These are phyloP conservation scores for Tetradesmus obliquus DNA, from an alignment of 139 green algal species.

Conservation along the genomic window DNA sequence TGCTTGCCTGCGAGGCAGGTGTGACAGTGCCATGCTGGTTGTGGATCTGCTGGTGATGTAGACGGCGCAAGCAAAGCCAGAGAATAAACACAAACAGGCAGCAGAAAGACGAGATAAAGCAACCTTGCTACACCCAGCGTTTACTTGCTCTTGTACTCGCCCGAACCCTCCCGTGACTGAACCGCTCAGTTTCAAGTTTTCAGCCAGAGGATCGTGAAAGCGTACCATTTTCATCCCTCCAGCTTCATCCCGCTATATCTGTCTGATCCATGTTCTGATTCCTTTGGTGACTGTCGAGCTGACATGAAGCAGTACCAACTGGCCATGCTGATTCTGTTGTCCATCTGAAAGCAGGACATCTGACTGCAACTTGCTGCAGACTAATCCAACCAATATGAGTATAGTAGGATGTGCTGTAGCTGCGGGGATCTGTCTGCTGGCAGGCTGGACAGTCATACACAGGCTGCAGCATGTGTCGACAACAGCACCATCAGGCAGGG, in stretches of 20 bases:
- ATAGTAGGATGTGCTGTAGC: background rate
- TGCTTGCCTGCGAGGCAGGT: background rate
- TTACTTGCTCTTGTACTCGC: background rate
- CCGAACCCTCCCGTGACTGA: background rate
- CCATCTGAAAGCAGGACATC: background rate
- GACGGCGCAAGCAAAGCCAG: background rate
- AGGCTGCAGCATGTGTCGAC: background rate
- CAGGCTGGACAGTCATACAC: background rate
- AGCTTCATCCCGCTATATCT: too few species aligned
- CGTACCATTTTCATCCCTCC: background rate
- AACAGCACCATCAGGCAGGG: slow-evolving; percentile 2
- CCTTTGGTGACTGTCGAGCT: too few species aligned
- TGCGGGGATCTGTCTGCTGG: background rate
- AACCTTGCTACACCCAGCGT: background rate
- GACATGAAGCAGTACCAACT: too few species aligned
- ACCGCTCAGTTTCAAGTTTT: background rate
- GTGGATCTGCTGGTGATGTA: background rate
- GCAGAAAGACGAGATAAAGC: background rate
- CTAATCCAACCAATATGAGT: background rate
- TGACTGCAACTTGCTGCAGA: background rate
- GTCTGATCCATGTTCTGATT: too few species aligned
- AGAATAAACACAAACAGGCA: background rate
- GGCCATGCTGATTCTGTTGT: too few species aligned
- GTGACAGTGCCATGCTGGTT: background rate
- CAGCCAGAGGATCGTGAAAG: background rate